These are phyloP conservation scores for Pinus albicaulis DNA, from an alignment of 75 land plant species.

Conservation along the genomic window DNA sequence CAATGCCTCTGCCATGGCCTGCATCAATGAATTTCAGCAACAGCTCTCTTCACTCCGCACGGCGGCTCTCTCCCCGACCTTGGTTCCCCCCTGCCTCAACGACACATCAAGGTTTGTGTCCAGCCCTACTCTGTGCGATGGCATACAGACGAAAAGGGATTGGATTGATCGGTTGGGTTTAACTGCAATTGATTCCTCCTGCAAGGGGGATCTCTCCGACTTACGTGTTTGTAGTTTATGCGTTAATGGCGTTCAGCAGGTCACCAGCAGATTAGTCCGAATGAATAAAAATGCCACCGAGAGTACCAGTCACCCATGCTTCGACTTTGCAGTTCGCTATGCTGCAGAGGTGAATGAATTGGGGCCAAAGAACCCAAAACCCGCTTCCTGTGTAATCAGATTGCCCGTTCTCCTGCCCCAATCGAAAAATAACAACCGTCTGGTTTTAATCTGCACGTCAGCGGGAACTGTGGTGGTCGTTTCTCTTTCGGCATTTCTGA, in stretches of 20 bases:
- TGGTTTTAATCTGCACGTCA: too few species aligned
- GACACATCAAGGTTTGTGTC: conserved; percentile 8
- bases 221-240: conserved; percentile 48
- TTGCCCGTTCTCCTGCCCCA: too few species aligned
- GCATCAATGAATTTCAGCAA: conserved; percentile 30
- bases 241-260: conserved; percentile 28
- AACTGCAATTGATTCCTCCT: conserved; percentile 36
- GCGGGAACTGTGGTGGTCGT: too few species aligned
- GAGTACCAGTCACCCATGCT: conserved; percentile 22
- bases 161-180: conserved; percentile 39
- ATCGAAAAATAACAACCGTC: too few species aligned
- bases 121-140: conserved; percentile 9
- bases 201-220: conserved; percentile 46
- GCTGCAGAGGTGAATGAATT: conserved; percentile 39
- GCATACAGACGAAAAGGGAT: conserved; percentile 33
- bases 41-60: too few species aligned
- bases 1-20: conserved; percentile 40
- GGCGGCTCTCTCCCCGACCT: too few species aligned
- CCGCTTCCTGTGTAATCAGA: conserved; percentile 6
- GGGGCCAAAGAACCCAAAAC: conserved; percentile 37
- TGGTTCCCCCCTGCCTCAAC: too few species aligned
- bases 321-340: conserved; percentile 48
- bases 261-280: neutral
- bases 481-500: too few species aligned
- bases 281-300: neutral